These are phyloP conservation scores for Mycena olivaceomarginata DNA, from an alignment of 768 basidiomycete genomes.

Conservation along the genomic window DNA sequence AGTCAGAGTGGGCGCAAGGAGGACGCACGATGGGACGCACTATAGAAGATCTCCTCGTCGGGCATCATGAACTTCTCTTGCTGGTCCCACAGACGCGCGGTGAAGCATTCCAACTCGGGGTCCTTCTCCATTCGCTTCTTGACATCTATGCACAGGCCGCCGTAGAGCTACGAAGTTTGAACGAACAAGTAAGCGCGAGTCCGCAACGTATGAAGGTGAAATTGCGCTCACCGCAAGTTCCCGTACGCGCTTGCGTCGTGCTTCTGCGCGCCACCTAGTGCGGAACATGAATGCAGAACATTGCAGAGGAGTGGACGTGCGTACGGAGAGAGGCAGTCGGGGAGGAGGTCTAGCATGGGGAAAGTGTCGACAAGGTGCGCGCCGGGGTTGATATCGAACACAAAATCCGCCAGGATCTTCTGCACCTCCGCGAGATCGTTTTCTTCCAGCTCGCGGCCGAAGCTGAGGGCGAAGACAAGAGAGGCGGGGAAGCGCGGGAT, in stretches of 20 bases:
- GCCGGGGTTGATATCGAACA: neutral
- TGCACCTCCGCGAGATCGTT: neutral
- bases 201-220: neutral
- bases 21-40: neutral
- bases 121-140: slow-evolving; percentile 3
- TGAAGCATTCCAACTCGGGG: neutral
- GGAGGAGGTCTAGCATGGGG: neutral
- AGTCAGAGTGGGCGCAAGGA: too few species aligned
- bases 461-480: neutral
- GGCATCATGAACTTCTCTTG: neutral
- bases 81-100: slow-evolving; percentile 9
- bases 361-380: neutral
- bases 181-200: neutral
- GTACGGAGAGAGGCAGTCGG: neutral
- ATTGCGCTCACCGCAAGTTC: neutral
- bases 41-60: slow-evolving; percentile 10
- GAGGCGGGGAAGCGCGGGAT: neutral
- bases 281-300: too few species aligned
- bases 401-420: neutral
- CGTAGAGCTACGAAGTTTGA: neutral
- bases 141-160: neutral
- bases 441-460: neutral
- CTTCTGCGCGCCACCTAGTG: neutral
- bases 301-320: too few species aligned
- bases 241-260: neutral